Conservation (phyloP, 495 filamentous ascomycete species). For the Cudoniella acicularis region DNA sequence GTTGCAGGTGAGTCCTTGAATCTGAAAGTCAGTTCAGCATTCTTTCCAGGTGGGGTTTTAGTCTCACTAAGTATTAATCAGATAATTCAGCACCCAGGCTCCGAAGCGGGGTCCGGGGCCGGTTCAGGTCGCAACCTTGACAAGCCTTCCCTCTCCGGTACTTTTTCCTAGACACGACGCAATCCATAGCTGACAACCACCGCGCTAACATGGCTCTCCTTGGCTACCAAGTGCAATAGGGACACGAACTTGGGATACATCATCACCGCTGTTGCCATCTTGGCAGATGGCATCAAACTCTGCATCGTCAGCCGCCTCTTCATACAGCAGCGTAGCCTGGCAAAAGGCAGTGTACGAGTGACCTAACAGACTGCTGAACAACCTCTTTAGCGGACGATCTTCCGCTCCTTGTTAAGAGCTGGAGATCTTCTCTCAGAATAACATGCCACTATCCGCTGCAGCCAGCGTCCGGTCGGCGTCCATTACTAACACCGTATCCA, state of each 20-base stretch:
- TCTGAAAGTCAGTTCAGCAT: no score
- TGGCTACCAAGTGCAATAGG: constrained; percentile 36
- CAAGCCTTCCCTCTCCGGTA: constrained; percentile 46
- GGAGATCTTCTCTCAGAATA: constrained; percentile 47
- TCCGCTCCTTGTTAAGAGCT: constrained; percentile 4
- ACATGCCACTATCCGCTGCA: constrained; percentile 46
- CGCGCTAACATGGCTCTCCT: constrained; percentile 41
- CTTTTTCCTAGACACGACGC: constrained; percentile 52
- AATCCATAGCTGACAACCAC: constrained; percentile 58
- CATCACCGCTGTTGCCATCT: constrained; percentile 37
- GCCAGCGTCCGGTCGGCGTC: constrained; percentile 59
- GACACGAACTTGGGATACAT: constrained; percentile 48
- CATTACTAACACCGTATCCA: constrained; percentile 48
- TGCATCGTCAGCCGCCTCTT: constrained; percentile 39
- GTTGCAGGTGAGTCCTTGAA: no score
- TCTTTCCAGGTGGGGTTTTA: no score
- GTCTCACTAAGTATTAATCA: no score
- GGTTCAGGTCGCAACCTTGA: no score
- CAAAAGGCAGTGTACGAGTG: constrained; percentile 57
- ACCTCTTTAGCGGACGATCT: constrained; percentile 34
- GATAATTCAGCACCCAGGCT: no score
- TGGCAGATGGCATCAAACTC: constrained; percentile 47
- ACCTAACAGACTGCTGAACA: constrained; percentile 47
- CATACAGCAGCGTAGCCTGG: constrained; percentile 54
- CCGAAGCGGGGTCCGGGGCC: no score